phyloP scores from a whole-genome alignment of 2,329 filamentous ascomycete species.

The Amauroascus niger region DNA sequence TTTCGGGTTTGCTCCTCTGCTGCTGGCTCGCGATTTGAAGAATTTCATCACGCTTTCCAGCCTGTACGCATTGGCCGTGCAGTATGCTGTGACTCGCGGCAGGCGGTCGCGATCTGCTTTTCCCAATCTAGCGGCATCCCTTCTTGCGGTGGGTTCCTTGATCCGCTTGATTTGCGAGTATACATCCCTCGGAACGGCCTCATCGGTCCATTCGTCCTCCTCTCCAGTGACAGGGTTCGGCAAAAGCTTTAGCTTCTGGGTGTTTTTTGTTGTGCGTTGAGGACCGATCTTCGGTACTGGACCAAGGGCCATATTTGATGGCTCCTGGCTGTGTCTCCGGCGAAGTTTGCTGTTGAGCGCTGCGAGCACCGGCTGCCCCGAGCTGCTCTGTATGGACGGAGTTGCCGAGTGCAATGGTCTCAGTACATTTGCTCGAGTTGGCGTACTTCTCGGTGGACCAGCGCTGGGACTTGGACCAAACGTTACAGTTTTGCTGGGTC shows the following conservation, averaged over 20 bases:
- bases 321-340: conserved; percentile 72
- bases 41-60: conserved; percentile 85
- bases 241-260: conserved; percentile 93
- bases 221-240: conserved; percentile 78
- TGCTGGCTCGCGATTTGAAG: conserved; percentile 71
- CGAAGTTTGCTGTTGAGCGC: conserved; percentile 80
- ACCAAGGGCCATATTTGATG: conserved; percentile 32
- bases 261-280: conserved; percentile 87
- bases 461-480: conserved; percentile 41
- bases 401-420: conserved; percentile 34
- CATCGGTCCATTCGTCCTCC: conserved; percentile 67
- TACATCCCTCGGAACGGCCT: conserved; percentile 87
- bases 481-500: conserved; percentile 37
- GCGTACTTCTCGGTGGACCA: conserved; percentile 35
- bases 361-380: conserved; percentile 55
- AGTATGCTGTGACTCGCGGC: conserved; percentile 91
- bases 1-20: conserved; percentile 73
- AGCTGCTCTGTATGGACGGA: conserved; percentile 26
- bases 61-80: conserved; percentile 83
- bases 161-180: conserved; percentile 97
- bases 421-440: conserved; percentile 34
- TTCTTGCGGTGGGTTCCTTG: conserved; percentile 85
- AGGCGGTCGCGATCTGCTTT: conserved; percentile 84
- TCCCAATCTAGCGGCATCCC: conserved; percentile 83
- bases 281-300: conserved; percentile 68